phyloP scores from a whole-genome alignment of 768 basidiomycete genomes.

The Pleurotus eryngii region DNA sequence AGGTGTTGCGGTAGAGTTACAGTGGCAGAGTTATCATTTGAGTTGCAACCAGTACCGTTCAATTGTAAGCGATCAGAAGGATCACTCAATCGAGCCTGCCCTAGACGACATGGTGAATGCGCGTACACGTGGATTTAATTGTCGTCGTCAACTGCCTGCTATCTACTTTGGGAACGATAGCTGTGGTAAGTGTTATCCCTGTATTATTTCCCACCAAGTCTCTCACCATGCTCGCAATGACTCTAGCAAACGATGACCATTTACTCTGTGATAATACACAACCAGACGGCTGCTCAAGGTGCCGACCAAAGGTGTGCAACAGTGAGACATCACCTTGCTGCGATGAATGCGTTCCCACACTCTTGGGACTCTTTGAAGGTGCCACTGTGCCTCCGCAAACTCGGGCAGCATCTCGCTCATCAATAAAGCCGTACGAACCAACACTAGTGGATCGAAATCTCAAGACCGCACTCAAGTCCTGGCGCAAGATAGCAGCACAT shows the following conservation, averaged over 20 bases:
- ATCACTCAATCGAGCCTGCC: constrained; percentile 12
- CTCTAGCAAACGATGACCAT: background rate
- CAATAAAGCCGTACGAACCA: background rate
- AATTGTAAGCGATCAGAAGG: background rate
- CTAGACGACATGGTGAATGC: constrained; percentile 28
- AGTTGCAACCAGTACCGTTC: background rate
- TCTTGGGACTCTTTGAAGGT: background rate
- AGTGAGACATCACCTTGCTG: background rate
- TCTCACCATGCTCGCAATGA: background rate
- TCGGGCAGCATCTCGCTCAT: background rate
- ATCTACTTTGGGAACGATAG: constrained; percentile 19
- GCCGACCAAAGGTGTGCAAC: background rate
- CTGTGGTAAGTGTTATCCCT: constrained; percentile 12
- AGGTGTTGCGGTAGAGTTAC: background rate
- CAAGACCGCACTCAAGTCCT: background rate
- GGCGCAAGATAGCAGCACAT: background rate
- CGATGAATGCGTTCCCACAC: background rate
- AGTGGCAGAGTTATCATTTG: background rate
- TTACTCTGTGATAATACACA: background rate
- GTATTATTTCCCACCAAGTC: background rate
- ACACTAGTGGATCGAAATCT: background rate
- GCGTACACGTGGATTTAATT: constrained; percentile 8
- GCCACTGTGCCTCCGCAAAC: background rate
- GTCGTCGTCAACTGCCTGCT: constrained; percentile 15
- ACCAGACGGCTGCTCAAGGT: background rate